phyloP scores from a whole-genome alignment of 257 asterid genomes.

The Cordia subcordata region DNA sequence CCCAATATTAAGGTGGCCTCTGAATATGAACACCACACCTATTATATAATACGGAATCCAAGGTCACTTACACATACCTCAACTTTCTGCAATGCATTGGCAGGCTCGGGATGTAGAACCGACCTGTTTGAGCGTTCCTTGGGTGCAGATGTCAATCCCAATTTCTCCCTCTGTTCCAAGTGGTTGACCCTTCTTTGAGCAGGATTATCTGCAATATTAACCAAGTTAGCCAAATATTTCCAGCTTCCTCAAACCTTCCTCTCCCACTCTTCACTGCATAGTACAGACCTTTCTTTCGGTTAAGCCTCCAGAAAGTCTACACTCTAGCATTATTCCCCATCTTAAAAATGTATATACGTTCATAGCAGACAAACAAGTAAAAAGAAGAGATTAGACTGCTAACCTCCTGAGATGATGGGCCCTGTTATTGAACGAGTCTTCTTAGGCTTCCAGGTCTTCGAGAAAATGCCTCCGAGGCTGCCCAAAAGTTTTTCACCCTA shows the following conservation, averaged over 20 bases:
- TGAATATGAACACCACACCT: too few species aligned
- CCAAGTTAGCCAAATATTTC: constrained; percentile 15
- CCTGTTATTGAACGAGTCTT: constrained; percentile 67
- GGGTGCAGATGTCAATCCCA: constrained; percentile 69
- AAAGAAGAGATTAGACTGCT: constrained; percentile 12
- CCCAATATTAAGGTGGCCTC: too few species aligned
- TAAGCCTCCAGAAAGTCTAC: too few species aligned
- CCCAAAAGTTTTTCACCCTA: constrained; percentile 98
- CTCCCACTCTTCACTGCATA: constrained; percentile 35
- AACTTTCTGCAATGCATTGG: constrained; percentile 74
- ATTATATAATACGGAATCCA: too few species aligned
- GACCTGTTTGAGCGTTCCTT: constrained; percentile 40
- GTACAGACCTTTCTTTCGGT: constrained; percentile 1
- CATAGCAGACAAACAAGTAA: constrained; percentile 13
- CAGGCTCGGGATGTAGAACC: constrained; percentile 51
- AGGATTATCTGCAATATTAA: constrained; percentile 54
- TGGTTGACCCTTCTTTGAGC: constrained; percentile 66
- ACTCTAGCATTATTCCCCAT: too few species aligned
- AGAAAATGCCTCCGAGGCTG: constrained; percentile 89
- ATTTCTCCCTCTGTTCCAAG: constrained; percentile 82
- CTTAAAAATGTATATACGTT: neutral
- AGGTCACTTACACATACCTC: constrained; percentile 44
- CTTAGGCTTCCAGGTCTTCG: constrained; percentile 94
- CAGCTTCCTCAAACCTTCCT: constrained; percentile 27
- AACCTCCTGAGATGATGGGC: constrained; percentile 60